A percentile compares a stretch with the other conserved stretches of the same genome.
Conservation (phyloP, 2,329 filamentous ascomycete genomes). For the Zasmidium citrigriseum region DNA sequence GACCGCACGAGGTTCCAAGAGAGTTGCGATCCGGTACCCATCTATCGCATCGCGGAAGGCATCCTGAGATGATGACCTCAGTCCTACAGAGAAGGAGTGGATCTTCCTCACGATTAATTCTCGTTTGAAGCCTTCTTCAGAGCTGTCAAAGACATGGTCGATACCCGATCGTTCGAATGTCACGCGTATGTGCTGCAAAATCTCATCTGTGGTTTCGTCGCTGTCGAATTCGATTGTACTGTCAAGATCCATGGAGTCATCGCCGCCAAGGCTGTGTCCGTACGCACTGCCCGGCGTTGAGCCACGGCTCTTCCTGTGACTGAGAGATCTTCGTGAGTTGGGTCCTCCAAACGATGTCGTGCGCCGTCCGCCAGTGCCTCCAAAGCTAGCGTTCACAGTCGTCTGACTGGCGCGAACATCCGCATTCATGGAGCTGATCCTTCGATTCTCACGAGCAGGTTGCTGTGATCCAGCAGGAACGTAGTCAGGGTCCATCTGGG, state of each 20-base stretch:
- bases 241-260: constrained; percentile 37
- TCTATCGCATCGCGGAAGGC: background rate
- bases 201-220: constrained; percentile 29
- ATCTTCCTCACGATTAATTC: constrained; percentile 38
- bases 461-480: constrained; percentile 48
- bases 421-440: constrained; percentile 84
- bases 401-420: constrained; percentile 45
- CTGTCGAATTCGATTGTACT: constrained; percentile 27
- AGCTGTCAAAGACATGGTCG: constrained; percentile 33
- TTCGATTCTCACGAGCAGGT: constrained; percentile 62
- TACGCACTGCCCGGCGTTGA: constrained; percentile 55
- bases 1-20: constrained; percentile 16
- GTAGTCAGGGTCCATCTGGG: constrained; percentile 52
- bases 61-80: constrained; percentile 11
- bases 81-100: constrained; percentile 25
- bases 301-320: constrained; percentile 51
- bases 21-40: constrained; percentile 20
- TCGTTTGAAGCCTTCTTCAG: constrained; percentile 34
- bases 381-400: constrained; percentile 46
- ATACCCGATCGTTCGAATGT: constrained; percentile 32
- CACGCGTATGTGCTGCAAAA: constrained; percentile 31
- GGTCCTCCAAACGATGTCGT: constrained; percentile 71
- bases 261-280: constrained; percentile 33
- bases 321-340: constrained; percentile 64
- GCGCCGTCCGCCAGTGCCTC: constrained; percentile 59